phyloP scores from a whole-genome alignment of 2,329 filamentous ascomycete genomes.

The Ophioceras dolichostomum region DNA sequence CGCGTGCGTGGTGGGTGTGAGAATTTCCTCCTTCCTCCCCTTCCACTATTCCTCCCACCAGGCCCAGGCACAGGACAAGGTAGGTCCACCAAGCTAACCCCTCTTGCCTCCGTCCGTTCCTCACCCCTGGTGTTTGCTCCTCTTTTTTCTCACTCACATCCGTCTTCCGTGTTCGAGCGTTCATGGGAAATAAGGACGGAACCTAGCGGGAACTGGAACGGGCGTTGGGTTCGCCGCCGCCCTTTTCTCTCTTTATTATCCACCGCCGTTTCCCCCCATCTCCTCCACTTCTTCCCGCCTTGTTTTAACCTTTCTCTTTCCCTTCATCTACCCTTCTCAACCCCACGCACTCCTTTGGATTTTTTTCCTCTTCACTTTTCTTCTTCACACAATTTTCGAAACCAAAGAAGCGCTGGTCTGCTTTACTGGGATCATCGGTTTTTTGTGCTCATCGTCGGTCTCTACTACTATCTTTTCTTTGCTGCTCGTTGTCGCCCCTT shows the following conservation, averaged over 20 bases:
- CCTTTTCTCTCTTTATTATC: background rate
- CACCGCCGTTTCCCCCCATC: conserved; percentile 5
- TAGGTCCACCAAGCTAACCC: conserved; percentile 1
- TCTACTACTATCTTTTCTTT: conserved; percentile 10
- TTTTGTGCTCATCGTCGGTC: conserved; percentile 10
- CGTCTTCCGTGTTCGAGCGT: conserved; percentile 3
- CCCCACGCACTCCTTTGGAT: conserved; percentile 3
- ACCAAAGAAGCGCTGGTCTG: conserved; percentile 37
- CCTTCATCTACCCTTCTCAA: background rate
- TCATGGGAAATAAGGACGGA: too few species aligned
- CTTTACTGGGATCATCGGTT: conserved; percentile 26
- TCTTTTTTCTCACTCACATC: conserved; percentile 1
- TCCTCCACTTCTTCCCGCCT: conserved; percentile 8
- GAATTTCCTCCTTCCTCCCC: background rate
- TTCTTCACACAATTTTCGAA: conserved; percentile 11
- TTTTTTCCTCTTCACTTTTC: conserved; percentile 3
- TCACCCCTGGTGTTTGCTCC: background rate
- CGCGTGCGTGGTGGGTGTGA: conserved; percentile 2
- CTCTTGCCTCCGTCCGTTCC: background rate
- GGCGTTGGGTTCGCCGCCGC: background rate
- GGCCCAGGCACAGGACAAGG: too few species aligned
- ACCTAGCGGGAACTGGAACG: too few species aligned
- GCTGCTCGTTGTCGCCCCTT: conserved; percentile 2
- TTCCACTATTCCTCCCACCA: background rate
- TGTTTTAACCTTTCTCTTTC: conserved; percentile 14